These are phyloP conservation scores for Nicotiana knightiana DNA, from an alignment of 257 asterid genomes.

Conservation along the genomic window DNA sequence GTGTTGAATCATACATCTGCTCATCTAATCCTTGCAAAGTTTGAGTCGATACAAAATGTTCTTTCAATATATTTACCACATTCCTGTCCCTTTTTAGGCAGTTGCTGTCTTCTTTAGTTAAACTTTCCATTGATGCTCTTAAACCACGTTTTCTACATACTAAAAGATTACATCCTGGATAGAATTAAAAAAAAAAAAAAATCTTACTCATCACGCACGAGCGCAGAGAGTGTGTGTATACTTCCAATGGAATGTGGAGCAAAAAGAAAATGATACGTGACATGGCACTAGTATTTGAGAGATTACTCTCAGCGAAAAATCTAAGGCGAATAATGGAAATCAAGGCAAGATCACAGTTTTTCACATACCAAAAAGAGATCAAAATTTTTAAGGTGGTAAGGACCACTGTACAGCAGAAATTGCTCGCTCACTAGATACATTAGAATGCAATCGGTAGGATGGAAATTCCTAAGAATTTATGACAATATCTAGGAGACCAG, in stretches of 20 bases:
- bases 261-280: background rate
- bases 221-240: too few relatives aligned
- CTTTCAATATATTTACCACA: background rate
- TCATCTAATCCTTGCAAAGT: too few relatives aligned
- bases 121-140: background rate
- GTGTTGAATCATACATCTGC: too few relatives aligned
- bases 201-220: background rate
- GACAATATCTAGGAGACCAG: background rate
- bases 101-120: background rate
- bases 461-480: background rate
- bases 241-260: background rate
- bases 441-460: background rate
- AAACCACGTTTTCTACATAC: background rate
- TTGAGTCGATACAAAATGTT: too few relatives aligned
- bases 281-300: background rate
- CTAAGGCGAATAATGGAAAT: background rate
- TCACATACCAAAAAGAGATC: background rate
- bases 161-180: background rate
- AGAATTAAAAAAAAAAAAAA: background rate
- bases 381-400: background rate
- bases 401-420: background rate
- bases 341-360: background rate
- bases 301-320: background rate
- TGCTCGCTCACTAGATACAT: background rate
- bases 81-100: background rate